Base-by-base conservation (phyloP, 257 asterid genomes). In the Salvia miltiorrhiza region DNA sequence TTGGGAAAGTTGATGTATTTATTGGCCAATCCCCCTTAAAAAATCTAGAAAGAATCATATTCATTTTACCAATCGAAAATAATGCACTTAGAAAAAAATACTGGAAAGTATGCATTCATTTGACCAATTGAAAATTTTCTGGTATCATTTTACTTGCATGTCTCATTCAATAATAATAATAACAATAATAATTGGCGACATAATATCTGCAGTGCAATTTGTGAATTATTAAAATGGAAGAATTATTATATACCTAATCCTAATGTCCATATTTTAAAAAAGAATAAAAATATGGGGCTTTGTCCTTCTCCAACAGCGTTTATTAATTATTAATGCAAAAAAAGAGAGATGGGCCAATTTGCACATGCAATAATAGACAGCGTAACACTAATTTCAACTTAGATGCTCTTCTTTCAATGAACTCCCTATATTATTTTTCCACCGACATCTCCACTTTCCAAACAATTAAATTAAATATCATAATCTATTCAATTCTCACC, bases 361-460 rank as follows among this genome's bases (percentile, higher is more conserved):
- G 48, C 70, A 72, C 76, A 52, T 63, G 71, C 64, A 20, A 0
- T 49, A 13, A 33, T 16, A 40, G 69, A 35, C 37, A 39, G 11
- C 23, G 40, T 9, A 9, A 20, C 10, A n/a, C 14, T 50, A 61
- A 49, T 71, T 28, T 50, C 63, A 39, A 71, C 60, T 60, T 16
- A 9, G 52, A 58, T 10, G 16, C 58, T 17, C 37, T 32, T 13
- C 28, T 13, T 53, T 35, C 41, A 1, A 28, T 41, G 7, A 41
- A 24, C 44, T 7, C 16, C 16, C 13, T 0, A 5, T 30, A 19
- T 8, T 35, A 58, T 14, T 47, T 20, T 23, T 63, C 49, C 70
- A 63, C 76, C 76, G 64, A 71, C 76, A 10, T 53, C 33, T 67
- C 26, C 32, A 0, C 13, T 32, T 65, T 32, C 7, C 0, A 16